Base-by-base conservation (phyloP, 345 rosid genomes). In the Capsella bursapastoris region DNA sequence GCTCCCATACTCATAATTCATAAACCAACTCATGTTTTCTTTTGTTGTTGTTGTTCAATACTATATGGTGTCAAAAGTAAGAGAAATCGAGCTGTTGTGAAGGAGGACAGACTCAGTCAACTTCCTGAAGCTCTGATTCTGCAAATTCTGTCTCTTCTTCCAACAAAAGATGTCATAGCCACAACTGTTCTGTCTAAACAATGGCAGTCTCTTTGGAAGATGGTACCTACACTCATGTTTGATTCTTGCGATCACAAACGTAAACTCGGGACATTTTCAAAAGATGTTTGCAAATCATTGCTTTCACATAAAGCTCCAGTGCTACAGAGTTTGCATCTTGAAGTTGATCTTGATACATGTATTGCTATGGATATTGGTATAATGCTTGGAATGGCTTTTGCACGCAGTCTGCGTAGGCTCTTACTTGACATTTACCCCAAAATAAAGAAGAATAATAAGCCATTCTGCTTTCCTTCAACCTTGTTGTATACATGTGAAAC, bases 351-450 rank as follows among this genome's bases (percentile, higher is more conserved):
- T 3, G 22, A 7, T 7, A 31, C 11, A 31, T 29, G 38, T 56
- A 14, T 5, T 56, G 40, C 40, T 32, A 14, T 32, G 11, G 38
- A 56, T 31, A 32, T 56, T 56, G 40, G 61, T 1, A 14, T 56
- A 56, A 31, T 31, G 22, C 22, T 31, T 3, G 61, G 61, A 7
- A 31, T 31, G 1, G 40, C 61, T 31, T 31, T 56, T n/a, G 40
- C 22, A 31, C 61, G 61, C 40, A 14, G 32, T 56, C 12, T 57
- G 61, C 61, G 61, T 57, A 15, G 15, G 6, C 10, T 57, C 43
- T 34, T 15, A n/a, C 60, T 56, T 2, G 40, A 56, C 38, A 22
- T 31, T 1, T 56, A 29, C 40, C 6, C n/a, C 37, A 14, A 28
- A 4, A 28, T 12, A 0, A 27, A 12, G n/a, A 52, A 52, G n/a